Evolutionary conservation across 345 rosid genomes (phyloP).

Genomic region (Rhodamnia rubescens): DNA sequence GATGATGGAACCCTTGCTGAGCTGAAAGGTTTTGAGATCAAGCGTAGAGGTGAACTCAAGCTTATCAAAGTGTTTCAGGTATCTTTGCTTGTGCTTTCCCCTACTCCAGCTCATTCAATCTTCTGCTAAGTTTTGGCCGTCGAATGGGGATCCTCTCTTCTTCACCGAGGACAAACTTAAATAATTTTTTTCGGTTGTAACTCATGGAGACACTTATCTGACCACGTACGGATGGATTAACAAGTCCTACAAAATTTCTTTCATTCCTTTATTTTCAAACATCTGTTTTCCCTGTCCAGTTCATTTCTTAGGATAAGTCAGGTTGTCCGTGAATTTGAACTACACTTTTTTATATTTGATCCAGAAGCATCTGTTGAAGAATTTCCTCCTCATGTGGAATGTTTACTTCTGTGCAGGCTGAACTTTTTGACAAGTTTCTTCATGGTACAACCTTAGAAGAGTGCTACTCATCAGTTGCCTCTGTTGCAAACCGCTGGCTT

Average conservation of each 20-base stretch:
- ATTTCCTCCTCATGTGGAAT: background rate
- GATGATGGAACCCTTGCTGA: slow-evolving; percentile 98
- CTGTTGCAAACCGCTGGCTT: slow-evolving; percentile 95
- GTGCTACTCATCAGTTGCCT: slow-evolving; percentile 90
- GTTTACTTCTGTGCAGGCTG: slow-evolving; percentile 45
- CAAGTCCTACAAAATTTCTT: background rate
- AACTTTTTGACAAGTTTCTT: slow-evolving; percentile 92
- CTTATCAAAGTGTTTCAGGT: slow-evolving; percentile 99
- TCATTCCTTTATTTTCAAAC: background rate
- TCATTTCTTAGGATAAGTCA: background rate
- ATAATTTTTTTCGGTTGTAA: background rate
- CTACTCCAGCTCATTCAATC: background rate
- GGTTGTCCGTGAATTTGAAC: background rate
- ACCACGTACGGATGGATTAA: background rate
- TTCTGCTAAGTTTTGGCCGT: background rate
- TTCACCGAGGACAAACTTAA: background rate
- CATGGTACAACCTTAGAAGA: slow-evolving; percentile 80
- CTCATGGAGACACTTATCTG: background rate
- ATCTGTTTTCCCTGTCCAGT: background rate
- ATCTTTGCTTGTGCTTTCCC: slow-evolving; percentile 2
- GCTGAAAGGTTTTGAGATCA: slow-evolving; percentile 98
- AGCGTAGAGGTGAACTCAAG: slow-evolving; percentile 98
- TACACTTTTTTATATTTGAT: background rate
- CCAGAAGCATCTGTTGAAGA: background rate
- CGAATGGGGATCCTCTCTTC: background rate